Base-by-base conservation (phyloP, 2,329 filamentous ascomycete genomes). In the Meredithiella fracta region DNA sequence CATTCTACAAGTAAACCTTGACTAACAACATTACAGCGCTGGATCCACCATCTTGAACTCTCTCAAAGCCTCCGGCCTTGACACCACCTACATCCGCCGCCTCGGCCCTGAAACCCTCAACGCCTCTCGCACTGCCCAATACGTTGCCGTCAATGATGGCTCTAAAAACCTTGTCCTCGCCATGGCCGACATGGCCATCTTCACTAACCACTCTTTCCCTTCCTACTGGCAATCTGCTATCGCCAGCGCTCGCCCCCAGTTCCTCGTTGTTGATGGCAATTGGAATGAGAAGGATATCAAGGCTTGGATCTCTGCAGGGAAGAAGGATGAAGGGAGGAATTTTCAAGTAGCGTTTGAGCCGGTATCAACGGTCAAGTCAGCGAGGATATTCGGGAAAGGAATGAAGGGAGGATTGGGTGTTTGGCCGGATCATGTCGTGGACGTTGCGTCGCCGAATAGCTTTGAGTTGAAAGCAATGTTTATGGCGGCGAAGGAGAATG, bases 141-240 rank as follows among this genome's bases (percentile, higher is more conserved):
- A 97, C 66, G 79, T 97, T 2, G 85, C 91, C 15, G 73, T 97
- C 61, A 98, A 97, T 65, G 86, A 94, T 64, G 73, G 73, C 0
- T 79, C 83, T 59, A 94, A 89, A 67, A 85, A 90, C 60, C 78
- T 98, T 1, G 76, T 90, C n/a, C 69, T 96, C 60, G 91, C 89
- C 49, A 94, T 96, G 87, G 90, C 91, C 3, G 92, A 97, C 65
- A 96, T 97, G 89, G 78, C 75, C 56, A 91, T 95, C 62, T 78
- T 95, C 51, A 76, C 80, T n/a, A 65, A 69, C 15, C 70, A 76
- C 59, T 71, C 73, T 0, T 75, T 77, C 59, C 67, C 73, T 0
- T 66, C 72, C 7, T 70, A 76, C 61, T 88, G 83, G 82, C 73
- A 75, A 52, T 74, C 79, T 1, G 71, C 78, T 26, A 69, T 88